Percentiles rank a stretch among this genome's conserved stretches.
phyloP scores from a whole-genome alignment of 306 rosid species.

The Parietaria judaica region DNA sequence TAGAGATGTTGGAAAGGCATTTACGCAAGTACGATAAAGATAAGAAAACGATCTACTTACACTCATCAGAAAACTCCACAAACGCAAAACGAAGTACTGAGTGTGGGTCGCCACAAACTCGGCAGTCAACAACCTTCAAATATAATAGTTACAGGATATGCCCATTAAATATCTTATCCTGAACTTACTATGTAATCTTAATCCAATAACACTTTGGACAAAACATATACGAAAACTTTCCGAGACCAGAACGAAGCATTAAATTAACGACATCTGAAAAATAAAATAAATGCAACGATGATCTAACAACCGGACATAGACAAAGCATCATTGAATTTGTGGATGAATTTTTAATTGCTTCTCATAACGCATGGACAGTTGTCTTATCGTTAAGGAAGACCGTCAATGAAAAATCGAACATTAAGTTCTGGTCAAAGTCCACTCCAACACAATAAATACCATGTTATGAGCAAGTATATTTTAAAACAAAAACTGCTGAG shows the following conservation, averaged over 20 bases:
- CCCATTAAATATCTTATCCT: neutral
- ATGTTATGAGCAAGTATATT: too few species aligned
- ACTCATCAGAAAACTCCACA: constrained; percentile 90
- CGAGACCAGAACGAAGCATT: neutral
- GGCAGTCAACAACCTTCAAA: constrained; percentile 88
- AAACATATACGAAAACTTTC: too few species aligned
- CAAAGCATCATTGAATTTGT: too few species aligned
- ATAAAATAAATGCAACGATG: neutral
- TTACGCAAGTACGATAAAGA: neutral
- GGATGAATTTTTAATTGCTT: too few species aligned
- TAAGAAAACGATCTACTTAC: constrained; percentile 41
- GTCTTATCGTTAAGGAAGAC: neutral
- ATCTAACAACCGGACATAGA: too few species aligned
- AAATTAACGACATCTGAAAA: neutral
- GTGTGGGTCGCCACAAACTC: constrained; percentile 96
- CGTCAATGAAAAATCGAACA: neutral
- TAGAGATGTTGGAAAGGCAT: too few species aligned
- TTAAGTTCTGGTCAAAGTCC: too few species aligned
- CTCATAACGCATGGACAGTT: too few species aligned
- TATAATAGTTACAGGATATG: constrained; percentile 14
- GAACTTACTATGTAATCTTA: neutral
- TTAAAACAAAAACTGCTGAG: too few species aligned
- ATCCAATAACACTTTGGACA: neutral
- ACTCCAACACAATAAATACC: too few species aligned
- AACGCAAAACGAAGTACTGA: constrained; percentile 97